Conservation (phyloP, 148 eudicot species). For the Bassia scoparia region DNA sequence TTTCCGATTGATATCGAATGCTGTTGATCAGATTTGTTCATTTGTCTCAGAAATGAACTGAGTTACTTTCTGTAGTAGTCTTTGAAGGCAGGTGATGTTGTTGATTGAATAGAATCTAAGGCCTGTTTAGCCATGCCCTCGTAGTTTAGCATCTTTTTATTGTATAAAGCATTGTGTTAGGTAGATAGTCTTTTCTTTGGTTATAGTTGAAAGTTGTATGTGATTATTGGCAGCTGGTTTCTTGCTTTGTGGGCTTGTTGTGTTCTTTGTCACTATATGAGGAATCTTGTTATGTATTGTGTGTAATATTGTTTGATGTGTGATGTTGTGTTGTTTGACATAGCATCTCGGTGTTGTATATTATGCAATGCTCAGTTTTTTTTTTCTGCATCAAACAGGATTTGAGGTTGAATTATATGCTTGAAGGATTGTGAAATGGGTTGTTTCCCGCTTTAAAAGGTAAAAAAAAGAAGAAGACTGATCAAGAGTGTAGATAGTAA, state of each 20-base stretch:
- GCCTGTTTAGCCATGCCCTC: background rate
- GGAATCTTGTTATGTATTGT: background rate
- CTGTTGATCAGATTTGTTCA: constrained; percentile 1
- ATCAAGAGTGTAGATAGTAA: constrained; percentile 44
- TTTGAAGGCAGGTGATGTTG: background rate
- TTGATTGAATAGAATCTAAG: background rate
- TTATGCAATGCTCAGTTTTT: constrained; percentile 5
- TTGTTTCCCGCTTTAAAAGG: constrained; percentile 69
- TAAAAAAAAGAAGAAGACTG: constrained; percentile 78
- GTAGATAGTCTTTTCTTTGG: background rate
- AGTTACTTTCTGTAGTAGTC: background rate
- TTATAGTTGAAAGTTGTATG: too few relatives aligned
- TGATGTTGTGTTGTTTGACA: background rate
- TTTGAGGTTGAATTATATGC: constrained; percentile 25
- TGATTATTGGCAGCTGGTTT: too few relatives aligned
- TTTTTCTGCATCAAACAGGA: constrained; percentile 18
- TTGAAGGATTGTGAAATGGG: constrained; percentile 51
- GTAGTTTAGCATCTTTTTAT: constrained; percentile 2
- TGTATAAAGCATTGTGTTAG: background rate
- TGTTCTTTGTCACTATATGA: background rate
- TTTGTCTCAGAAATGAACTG: background rate
- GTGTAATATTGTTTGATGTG: background rate
- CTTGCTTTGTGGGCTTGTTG: too few relatives aligned
- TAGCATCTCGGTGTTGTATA: background rate
- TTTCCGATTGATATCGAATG: background rate